Evolutionary conservation across 2,329 filamentous ascomycete genomes (phyloP).

Genomic region (Pestalotiopsis sp.): DNA sequence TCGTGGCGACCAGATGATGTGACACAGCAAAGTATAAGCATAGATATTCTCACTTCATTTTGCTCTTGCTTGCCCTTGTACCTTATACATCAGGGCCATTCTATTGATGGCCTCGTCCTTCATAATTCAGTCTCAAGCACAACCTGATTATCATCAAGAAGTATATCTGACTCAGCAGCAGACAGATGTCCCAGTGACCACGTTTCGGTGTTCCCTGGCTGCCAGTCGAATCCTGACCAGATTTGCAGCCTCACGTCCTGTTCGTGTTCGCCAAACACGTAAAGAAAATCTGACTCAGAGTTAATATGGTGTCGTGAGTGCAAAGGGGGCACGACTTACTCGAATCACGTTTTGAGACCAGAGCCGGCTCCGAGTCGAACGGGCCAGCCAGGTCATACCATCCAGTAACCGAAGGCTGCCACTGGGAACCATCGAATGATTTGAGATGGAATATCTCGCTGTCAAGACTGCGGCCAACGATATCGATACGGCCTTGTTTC

Average conservation of each 20-base stretch:
- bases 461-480: slow-evolving; percentile 20
- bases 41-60: too few species aligned
- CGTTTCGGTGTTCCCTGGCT: slow-evolving; percentile 17
- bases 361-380: slow-evolving; percentile 20
- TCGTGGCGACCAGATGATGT: too few species aligned
- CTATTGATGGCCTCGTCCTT: slow-evolving; percentile 24
- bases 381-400: slow-evolving; percentile 22
- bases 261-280: slow-evolving; percentile 20
- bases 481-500: slow-evolving; percentile 18
- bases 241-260: slow-evolving; percentile 19
- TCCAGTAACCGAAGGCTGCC: slow-evolving; percentile 19
- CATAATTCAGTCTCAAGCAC: slow-evolving; percentile 25
- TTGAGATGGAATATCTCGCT: slow-evolving; percentile 19
- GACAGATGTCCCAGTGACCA: slow-evolving; percentile 22
- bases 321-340: slow-evolving; percentile 15
- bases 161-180: neutral
- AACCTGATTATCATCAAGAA: neutral
- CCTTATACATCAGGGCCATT: too few species aligned
- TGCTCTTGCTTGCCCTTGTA: too few species aligned
- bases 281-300: slow-evolving; percentile 18
- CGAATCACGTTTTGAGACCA: slow-evolving; percentile 15
- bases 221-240: slow-evolving; percentile 23
- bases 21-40: too few species aligned
- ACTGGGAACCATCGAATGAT: slow-evolving; percentile 19
- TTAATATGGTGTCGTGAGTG: neutral